Base-by-base conservation (phyloP, 2,329 filamentous ascomycete species). In the Cylindrodendrum hubeiense region DNA sequence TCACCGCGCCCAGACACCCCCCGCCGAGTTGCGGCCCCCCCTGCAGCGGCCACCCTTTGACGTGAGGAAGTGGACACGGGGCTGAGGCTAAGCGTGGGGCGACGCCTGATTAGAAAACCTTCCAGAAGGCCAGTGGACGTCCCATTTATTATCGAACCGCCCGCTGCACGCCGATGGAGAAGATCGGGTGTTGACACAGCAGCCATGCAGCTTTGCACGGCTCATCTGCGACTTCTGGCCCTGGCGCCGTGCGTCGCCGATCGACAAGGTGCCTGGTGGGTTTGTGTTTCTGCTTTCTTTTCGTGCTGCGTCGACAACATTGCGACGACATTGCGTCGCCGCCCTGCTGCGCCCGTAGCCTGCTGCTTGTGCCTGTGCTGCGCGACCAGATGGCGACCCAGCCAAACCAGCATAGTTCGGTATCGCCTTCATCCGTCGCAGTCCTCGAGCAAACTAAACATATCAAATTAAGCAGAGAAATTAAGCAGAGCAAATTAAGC, bases 101-200 rank as follows among this genome's bases (percentile, higher is more conserved):
- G 15, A 39, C 37, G 37, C 4, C 24, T 12, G n/a, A 33, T 17
- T n/a, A 24, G 52, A 21, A 46, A 52, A n/a, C 37, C 47, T 60
- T 60, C 56, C 47, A 60, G 56, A 60, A 60, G 56, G 22, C 44
- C 28, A 13, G n/a, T 19, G 10, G 26, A 15, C 26, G 26, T 28
- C 46, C 17, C 26, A 33, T 50, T 21, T 9, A 33, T 10, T 28
- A n/a, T 49, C 37, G 15, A 19, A 39, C 15, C 8, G 37, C 26
- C 5, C 17, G 28, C 28, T 49, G 44, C 43, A 30, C 33, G 30
- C 15, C 13, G 15, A 50, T 58, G 44, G 55, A 50, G 55, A 50
- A n/a, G 34, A 22, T 12, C 43, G 55, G 44, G 30, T 30, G 55
- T 58, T 58, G 55, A 50, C 55, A 41, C 30, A 50, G 55, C 55